A percentile compares a stretch with the other conserved stretches of the same genome.
These are phyloP conservation scores for Lolium multiflorum DNA, from an alignment of 176 grass and related monocot species.

Conservation along the genomic window DNA sequence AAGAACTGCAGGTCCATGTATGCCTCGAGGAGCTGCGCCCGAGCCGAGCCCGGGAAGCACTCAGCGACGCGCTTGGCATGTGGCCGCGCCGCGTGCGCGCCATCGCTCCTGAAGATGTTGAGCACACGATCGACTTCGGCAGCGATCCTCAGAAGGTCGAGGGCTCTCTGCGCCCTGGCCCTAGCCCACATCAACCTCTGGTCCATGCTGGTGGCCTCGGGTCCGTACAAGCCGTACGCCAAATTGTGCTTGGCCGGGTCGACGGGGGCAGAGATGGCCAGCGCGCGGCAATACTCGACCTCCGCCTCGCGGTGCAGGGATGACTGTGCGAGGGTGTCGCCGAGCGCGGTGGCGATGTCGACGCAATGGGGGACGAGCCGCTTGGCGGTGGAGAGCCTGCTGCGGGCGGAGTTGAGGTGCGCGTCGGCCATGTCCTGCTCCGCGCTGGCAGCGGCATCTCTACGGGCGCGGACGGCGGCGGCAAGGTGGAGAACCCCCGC, in stretches of 20 bases:
- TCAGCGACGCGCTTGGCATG: conserved; percentile 5
- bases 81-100: neutral
- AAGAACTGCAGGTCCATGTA: conserved; percentile 45
- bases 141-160: neutral
- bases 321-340: conserved; percentile 7
- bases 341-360: conserved; percentile 35
- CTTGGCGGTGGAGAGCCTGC: neutral
- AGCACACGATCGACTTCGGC: neutral
- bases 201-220: neutral
- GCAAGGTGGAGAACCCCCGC: conserved; percentile 19
- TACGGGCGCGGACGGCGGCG: neutral
- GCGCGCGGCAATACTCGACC: conserved; percentile 18
- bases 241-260: conserved; percentile 41
- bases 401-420: conserved; percentile 23
- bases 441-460: neutral
- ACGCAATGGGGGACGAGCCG: conserved; percentile 40
- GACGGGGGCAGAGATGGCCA: neutral
- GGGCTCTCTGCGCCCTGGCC: neutral
- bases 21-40: conserved; percentile 29
- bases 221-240: conserved; percentile 22
- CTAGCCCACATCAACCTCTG: conserved; percentile 18
- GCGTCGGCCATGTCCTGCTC: neutral
- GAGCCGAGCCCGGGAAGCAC: conserved; percentile 8
- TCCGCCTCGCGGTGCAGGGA: conserved; percentile 21
- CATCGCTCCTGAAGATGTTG: neutral